phyloP scores from a whole-genome alignment of 257 asterid genomes.

The Schizonepeta tenuifolia region DNA sequence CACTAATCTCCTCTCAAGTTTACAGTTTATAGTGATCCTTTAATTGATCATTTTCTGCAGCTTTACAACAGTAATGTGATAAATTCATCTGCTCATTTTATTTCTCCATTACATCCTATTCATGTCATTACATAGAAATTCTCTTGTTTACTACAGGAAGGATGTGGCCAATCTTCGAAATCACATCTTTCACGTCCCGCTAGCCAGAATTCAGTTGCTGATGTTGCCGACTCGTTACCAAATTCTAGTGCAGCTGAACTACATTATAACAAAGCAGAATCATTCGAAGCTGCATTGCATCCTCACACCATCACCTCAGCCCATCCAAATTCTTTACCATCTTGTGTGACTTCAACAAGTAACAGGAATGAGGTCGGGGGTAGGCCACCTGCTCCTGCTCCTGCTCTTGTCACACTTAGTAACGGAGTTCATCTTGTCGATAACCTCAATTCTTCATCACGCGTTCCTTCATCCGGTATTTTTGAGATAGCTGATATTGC shows the following conservation, averaged over 20 bases:
- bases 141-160: conserved; percentile 57
- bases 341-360: conserved; percentile 23
- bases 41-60: not conserved
- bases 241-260: conserved; percentile 34
- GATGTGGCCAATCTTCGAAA: conserved; percentile 45
- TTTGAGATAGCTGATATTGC: conserved; percentile 54
- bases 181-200: conserved; percentile 58
- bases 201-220: conserved; percentile 55
- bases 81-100: too few species aligned
- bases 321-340: conserved; percentile 22
- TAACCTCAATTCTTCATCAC: conserved; percentile 31
- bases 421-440: conserved; percentile 43
- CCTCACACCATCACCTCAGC: conserved; percentile 37
- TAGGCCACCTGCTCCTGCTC: conserved; percentile 43
- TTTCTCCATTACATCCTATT: too few species aligned
- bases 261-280: conserved; percentile 41
- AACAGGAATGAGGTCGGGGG: conserved; percentile 34
- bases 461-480: conserved; percentile 51
- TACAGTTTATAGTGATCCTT: not conserved
- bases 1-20: not conserved
- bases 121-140: not conserved
- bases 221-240: conserved; percentile 35
- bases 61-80: not conserved
- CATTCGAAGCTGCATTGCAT: conserved; percentile 38
- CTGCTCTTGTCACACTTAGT: conserved; percentile 37